These are phyloP conservation scores for Fusarium sp. DNA, from an alignment of 2,329 filamentous ascomycete genomes.

Conservation along the genomic window DNA sequence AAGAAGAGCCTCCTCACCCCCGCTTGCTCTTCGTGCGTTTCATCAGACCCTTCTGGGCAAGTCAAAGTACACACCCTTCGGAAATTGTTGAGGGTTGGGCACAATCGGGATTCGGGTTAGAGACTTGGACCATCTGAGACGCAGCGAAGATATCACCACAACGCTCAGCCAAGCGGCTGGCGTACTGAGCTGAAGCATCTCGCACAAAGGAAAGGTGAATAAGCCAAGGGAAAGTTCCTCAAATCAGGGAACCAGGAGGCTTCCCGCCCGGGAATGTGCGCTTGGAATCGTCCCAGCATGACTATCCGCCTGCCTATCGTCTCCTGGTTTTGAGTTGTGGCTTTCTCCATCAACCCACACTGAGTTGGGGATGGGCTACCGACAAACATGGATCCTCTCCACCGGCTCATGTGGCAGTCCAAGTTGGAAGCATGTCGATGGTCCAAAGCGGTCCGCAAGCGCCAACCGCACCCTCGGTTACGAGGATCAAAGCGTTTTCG, in stretches of 20 bases:
- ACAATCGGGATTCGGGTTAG: not conserved
- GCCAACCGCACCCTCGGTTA: conserved; percentile 31
- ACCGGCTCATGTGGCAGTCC: not conserved
- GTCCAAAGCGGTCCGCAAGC: conserved; percentile 26
- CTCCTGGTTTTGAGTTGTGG: conserved; percentile 11
- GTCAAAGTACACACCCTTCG: conserved; percentile 18
- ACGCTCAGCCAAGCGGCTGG: not conserved
- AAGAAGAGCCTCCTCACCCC: conserved; percentile 19
- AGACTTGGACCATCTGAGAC: not conserved
- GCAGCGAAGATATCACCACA: not conserved
- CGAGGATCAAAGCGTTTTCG: not conserved
- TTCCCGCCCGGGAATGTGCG: conserved; percentile 3
- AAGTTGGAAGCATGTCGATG: conserved; percentile 6
- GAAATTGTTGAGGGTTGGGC: conserved; percentile 1
- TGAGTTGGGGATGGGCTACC: conserved; percentile 6
- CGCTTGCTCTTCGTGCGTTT: conserved; percentile 22
- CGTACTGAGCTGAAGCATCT: not conserved
- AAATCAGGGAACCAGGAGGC: conserved; percentile 4
- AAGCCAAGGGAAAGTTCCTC: not conserved
- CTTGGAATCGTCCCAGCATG: not conserved
- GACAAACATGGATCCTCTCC: not conserved
- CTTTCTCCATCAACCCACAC: conserved; percentile 1
- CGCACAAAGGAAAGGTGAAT: not conserved
- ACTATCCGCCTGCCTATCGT: not conserved
- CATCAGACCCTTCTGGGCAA: conserved; percentile 6